Evolutionary conservation across 495 filamentous ascomycete species (phyloP).

Genomic region (Tuber aestivum): DNA sequence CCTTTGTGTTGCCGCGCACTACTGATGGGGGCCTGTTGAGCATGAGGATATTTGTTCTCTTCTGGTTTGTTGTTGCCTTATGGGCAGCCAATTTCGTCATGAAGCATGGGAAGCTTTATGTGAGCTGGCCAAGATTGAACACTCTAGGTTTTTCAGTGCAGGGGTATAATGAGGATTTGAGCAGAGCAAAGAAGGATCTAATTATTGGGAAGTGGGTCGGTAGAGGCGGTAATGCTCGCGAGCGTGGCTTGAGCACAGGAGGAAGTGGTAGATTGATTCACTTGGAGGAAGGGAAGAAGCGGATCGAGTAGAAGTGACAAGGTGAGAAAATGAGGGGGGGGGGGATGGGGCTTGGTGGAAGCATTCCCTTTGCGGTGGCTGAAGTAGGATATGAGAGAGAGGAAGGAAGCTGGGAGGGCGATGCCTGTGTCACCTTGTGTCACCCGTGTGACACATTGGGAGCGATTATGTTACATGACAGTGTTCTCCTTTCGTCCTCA

Average conservation of each 20-base stretch:
- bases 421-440: not conserved
- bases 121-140: conserved; percentile 97
- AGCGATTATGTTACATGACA: not conserved
- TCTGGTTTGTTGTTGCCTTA: conserved; percentile 63
- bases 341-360: not conserved
- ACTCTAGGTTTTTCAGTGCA: conserved; percentile 77
- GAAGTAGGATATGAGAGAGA: not conserved
- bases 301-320: conserved; percentile 32
- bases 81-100: conserved; percentile 73
- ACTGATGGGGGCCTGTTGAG: conserved; percentile 56
- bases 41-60: conserved; percentile 67
- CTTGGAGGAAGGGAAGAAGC: conserved; percentile 41
- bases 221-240: conserved; percentile 23
- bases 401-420: not conserved
- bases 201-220: conserved; percentile 38
- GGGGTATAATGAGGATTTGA: conserved; percentile 81
- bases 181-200: conserved; percentile 47
- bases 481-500: not conserved
- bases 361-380: not conserved
- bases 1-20: conserved; percentile 62
- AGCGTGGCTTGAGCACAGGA: conserved; percentile 33
- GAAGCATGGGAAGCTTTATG: conserved; percentile 84
- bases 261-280: conserved; percentile 39
- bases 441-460: not conserved
- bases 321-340: not conserved